Percentiles rank a stretch among this genome's conserved stretches.
phyloP scores from a whole-genome alignment of 2,329 filamentous ascomycete species.

The Trichoderma gracile region DNA sequence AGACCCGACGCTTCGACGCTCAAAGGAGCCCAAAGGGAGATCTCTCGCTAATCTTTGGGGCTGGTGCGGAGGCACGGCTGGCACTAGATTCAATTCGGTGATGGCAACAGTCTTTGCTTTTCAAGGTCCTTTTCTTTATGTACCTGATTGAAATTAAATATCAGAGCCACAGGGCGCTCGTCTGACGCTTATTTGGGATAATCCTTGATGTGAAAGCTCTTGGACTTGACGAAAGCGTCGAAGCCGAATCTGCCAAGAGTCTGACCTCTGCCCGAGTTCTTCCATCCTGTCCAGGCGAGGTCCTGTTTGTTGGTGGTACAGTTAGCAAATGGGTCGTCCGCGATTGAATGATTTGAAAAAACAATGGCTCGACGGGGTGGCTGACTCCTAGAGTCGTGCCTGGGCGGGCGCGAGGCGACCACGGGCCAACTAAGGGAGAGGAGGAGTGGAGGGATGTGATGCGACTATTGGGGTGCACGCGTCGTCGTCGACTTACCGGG shows the following conservation, averaged over 20 bases:
- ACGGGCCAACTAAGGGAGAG: constrained; percentile 7
- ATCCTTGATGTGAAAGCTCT: constrained; percentile 93
- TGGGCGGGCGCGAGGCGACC: constrained; percentile 1
- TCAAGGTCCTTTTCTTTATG: constrained; percentile 5
- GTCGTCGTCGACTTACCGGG: constrained; percentile 63
- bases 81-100: constrained; percentile 13
- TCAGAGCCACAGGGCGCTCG: constrained; percentile 3
- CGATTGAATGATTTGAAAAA: not conserved
- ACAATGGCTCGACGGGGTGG: not conserved
- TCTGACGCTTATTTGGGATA: constrained; percentile 56
- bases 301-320: constrained; percentile 54
- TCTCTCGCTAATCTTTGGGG: constrained; percentile 31
- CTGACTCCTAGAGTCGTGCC: not conserved
- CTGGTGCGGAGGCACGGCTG: constrained; percentile 13
- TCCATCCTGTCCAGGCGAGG: constrained; percentile 96
- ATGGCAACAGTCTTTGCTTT: constrained; percentile 2
- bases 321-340: constrained; percentile 27
- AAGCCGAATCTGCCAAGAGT: constrained; percentile 89
- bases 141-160: not conserved
- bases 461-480: not conserved
- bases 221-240: constrained; percentile 93
- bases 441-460: not conserved
- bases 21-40: constrained; percentile 24
- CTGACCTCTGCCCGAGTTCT: constrained; percentile 90
- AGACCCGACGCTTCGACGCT: not conserved